Base-by-base conservation (phyloP, 345 rosid genomes). In the Hevea brasiliensis region DNA sequence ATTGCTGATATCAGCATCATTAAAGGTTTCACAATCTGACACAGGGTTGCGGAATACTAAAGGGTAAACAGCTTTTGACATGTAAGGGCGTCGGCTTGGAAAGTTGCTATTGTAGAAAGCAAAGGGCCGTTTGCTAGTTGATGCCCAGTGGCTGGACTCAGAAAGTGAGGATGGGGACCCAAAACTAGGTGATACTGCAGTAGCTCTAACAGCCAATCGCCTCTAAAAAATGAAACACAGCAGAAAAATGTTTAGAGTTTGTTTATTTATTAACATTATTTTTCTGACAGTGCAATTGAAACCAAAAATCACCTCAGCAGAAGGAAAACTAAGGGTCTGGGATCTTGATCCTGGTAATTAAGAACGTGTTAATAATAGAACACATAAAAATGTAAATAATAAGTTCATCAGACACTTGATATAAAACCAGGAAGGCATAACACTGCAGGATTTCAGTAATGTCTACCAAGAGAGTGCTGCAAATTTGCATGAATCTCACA, bases 1-100 rank as follows among this genome's bases (percentile, higher is more conserved):
- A 69, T 85, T 85, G 80, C 79, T 80, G 24, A 64, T 42, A 47
- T 84, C 89, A 54, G 81, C 81, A 61, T 82, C 86, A 57, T 81
- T 82, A 64, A 68, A 74, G 67, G 74, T 81, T 77, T 85, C 91
- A 42, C 83, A 84, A 47, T 90, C 90, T 37, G 97, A 92, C 53
- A 89, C 94, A 4, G 96, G 96, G 80, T 94, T 94, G 81, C 82
- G 83, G 75, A 89, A 94, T 71, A 91, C 81, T 65, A 82, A 76
- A 8, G 97, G 93, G 55, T 85, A 89, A 73, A 89, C 88, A 58
- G 94, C 85, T 84, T 87, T 89, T 56, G 92, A 85, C 72, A 75
- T 74, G 82, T 85, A 80, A 74, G 91, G 76, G 68, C 88, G 85
- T 40, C 77, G 82, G 72, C 82, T 73, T 0, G 87, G 71, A 37